Evolutionary conservation across 108 stramenopile species (phyloP).

Genomic region (Mediolabrus comicus): DNA sequence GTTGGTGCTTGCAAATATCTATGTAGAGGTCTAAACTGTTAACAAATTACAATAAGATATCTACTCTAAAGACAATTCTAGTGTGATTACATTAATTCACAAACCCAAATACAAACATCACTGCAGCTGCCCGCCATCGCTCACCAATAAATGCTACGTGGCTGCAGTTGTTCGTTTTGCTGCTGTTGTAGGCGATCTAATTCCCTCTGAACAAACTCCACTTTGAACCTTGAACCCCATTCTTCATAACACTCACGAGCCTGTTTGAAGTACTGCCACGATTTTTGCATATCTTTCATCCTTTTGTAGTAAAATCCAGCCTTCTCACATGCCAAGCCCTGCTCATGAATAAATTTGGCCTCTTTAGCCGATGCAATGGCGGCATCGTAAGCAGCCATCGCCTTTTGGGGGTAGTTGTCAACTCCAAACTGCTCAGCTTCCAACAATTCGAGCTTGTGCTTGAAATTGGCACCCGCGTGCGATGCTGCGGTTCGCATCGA

Average conservation of each 20-base stretch:
- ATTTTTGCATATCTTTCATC: not conserved
- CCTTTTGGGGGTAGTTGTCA: not conserved
- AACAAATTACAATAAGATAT: too few species aligned
- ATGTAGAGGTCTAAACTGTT: too few species aligned
- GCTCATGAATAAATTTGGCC: not conserved
- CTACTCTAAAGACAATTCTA: too few species aligned
- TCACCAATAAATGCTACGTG: too few species aligned
- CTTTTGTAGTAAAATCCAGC: constrained; percentile 5
- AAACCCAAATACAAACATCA: too few species aligned
- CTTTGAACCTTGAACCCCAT: constrained; percentile 1
- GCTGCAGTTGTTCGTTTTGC: too few species aligned
- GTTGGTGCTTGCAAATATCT: too few species aligned
- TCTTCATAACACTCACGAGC: not conserved
- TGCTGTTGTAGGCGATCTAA: not conserved
- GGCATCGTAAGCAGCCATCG: not conserved
- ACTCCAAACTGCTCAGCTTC: not conserved
- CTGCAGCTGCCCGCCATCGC: too few species aligned
- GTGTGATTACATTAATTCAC: too few species aligned
- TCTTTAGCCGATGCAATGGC: not conserved
- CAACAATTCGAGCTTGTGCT: constrained; percentile 16
- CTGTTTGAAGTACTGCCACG: not conserved
- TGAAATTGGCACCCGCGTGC: constrained; percentile 15
- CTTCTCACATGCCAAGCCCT: constrained; percentile 6
- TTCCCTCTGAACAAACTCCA: not conserved
- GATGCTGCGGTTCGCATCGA: not conserved